A percentile compares a stretch with the other conserved stretches of the same genome.
phyloP scores from a whole-genome alignment of 495 filamentous ascomycete genomes.

The Penicillium goetzii region DNA sequence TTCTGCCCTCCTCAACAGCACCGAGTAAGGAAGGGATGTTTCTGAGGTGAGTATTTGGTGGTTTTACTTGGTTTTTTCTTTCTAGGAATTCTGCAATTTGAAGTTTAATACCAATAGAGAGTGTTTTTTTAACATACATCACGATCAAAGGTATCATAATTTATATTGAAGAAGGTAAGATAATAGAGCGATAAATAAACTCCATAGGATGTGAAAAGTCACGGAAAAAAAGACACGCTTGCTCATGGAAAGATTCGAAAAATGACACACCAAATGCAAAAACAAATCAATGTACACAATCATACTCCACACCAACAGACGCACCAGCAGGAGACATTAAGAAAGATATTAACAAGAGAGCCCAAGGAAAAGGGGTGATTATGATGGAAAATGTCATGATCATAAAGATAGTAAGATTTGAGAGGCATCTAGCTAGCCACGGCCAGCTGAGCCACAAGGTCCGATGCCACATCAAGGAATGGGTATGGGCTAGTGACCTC shows the following conservation, averaged over 20 bases:
- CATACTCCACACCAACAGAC: neutral
- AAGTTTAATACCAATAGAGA: neutral
- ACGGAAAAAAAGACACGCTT: neutral
- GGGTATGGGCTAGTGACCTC: constrained; percentile 60
- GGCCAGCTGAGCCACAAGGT: constrained; percentile 57
- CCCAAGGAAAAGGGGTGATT: neutral
- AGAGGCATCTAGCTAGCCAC: constrained; percentile 40
- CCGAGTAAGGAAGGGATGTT: neutral
- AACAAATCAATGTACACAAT: neutral
- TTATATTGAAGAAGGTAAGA: neutral
- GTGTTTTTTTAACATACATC: neutral
- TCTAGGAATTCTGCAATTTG: neutral
- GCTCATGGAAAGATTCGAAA: neutral
- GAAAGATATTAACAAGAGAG: constrained; percentile 9
- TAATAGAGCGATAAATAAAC: constrained; percentile 6
- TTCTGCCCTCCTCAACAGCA: too few relatives aligned
- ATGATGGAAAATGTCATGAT: constrained; percentile 20
- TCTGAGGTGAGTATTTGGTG: neutral
- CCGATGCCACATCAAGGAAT: constrained; percentile 58
- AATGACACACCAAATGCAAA: constrained; percentile 4
- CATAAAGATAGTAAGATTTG: constrained; percentile 8
- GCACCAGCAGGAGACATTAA: constrained; percentile 6
- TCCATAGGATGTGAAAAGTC: neutral
- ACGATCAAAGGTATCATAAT: neutral
- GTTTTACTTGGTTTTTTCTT: neutral